phyloP scores from a whole-genome alignment of 129 eudicot species.

The Calendula officinalis region DNA sequence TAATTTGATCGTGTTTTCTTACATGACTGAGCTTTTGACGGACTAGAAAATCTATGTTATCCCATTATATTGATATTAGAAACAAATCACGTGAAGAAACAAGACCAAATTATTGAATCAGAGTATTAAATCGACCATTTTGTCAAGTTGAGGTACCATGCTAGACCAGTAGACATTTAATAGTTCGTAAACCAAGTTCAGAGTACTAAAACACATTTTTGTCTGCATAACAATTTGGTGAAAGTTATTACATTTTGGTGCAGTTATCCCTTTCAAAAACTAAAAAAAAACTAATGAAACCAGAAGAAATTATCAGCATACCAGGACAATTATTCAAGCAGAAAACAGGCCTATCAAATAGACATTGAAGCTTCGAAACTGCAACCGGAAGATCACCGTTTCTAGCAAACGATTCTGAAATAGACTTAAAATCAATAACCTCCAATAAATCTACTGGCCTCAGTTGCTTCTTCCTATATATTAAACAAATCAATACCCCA shows the following conservation, averaged over 20 bases:
- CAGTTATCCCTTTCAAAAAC: background rate
- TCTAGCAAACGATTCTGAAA: conserved; percentile 46
- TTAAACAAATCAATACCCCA: background rate
- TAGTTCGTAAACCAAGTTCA: too few relatives aligned
- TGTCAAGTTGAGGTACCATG: too few relatives aligned
- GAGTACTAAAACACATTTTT: too few relatives aligned
- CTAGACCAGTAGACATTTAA: too few relatives aligned
- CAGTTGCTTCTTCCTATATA: conserved; percentile 59
- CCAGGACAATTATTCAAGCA: conserved; percentile 74
- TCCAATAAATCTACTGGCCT: conserved; percentile 78
- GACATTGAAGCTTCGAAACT: conserved; percentile 35
- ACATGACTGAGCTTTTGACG: too few relatives aligned
- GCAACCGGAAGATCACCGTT: conserved; percentile 49
- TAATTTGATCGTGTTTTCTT: too few relatives aligned
- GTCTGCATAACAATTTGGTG: background rate
- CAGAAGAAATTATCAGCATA: conserved; percentile 19
- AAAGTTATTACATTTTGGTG: background rate
- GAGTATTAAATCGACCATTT: too few relatives aligned
- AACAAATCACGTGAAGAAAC: too few relatives aligned
- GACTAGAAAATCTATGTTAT: too few relatives aligned
- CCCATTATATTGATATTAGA: too few relatives aligned
- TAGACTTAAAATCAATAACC: conserved; percentile 78
- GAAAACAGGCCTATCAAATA: conserved; percentile 52
- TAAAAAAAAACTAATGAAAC: conserved; percentile 1
- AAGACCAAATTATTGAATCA: too few relatives aligned